Percentiles rank a stretch among this genome's conserved stretches.
These are phyloP conservation scores for Xerocomus minutiporus DNA, from an alignment of 1,284 basidiomycete genomes.

Conservation along the genomic window DNA sequence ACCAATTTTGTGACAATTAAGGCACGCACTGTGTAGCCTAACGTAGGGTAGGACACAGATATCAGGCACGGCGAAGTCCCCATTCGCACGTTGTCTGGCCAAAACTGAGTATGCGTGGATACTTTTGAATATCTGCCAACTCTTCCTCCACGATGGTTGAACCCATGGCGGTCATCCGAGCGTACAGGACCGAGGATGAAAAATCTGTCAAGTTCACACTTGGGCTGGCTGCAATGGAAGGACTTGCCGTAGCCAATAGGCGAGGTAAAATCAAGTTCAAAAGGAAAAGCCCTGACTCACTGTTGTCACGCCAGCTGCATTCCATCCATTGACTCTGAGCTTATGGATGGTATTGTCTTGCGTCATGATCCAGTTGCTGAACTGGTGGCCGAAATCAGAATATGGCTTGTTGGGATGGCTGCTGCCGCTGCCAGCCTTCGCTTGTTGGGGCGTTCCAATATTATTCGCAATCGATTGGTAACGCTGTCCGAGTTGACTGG, in stretches of 20 bases:
- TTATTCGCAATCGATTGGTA: constrained; percentile 72
- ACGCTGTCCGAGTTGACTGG: not conserved
- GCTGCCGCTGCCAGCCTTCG: constrained; percentile 61
- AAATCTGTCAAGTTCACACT: constrained; percentile 61
- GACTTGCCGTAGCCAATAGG: constrained; percentile 65
- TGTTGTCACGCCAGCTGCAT: constrained; percentile 45
- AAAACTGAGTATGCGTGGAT: not conserved
- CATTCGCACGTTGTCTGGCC: too few relatives aligned
- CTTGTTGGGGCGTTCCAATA: constrained; percentile 56
- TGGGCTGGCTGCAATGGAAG: constrained; percentile 67
- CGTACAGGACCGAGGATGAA: constrained; percentile 47
- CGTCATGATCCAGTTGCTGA: constrained; percentile 52
- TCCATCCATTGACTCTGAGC: constrained; percentile 54
- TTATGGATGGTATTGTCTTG: constrained; percentile 59
- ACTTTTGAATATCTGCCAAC: not conserved
- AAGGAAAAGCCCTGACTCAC: not conserved
- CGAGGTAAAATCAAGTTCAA: constrained; percentile 40
- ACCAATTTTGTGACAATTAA: too few relatives aligned
- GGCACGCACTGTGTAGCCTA: too few relatives aligned
- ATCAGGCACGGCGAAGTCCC: too few relatives aligned
- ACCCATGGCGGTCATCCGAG: constrained; percentile 50
- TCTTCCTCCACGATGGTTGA: constrained; percentile 20
- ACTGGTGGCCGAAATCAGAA: constrained; percentile 57
- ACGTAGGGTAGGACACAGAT: too few relatives aligned
- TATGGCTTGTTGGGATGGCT: constrained; percentile 50